These are phyloP conservation scores for Jasminum sambac DNA, from an alignment of 257 asterid genomes.

Conservation along the genomic window DNA sequence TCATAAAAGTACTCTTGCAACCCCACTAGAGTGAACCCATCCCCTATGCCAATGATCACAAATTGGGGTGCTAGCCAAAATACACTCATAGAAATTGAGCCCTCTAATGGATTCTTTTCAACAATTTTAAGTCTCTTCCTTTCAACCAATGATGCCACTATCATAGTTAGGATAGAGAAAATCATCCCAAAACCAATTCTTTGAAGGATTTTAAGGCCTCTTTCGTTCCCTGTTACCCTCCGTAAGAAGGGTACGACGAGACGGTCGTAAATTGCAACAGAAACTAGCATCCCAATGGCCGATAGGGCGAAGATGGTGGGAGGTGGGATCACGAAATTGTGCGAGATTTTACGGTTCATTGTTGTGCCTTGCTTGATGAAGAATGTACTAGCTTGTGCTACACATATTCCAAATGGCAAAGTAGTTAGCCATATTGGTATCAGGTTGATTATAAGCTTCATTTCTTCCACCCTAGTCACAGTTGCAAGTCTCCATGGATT, in stretches of 20 bases:
- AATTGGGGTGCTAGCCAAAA: conserved; percentile 93
- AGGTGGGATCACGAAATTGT: conserved; percentile 56
- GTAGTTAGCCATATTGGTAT: conserved; percentile 79
- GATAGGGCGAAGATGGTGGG: conserved; percentile 63
- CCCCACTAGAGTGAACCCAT: conserved; percentile 79
- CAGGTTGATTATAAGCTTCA: conserved; percentile 62
- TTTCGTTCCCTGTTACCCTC: conserved; percentile 49
- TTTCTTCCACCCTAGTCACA: conserved; percentile 67
- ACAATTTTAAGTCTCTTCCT: conserved; percentile 43
- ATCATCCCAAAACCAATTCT: conserved; percentile 78
- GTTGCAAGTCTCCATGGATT: conserved; percentile 64
- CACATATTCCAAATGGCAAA: conserved; percentile 65
- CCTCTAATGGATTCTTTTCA: conserved; percentile 21
- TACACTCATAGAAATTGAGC: conserved; percentile 71
- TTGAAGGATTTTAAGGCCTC: conserved; percentile 66
- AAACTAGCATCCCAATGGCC: conserved; percentile 68
- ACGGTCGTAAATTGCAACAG: conserved; percentile 60
- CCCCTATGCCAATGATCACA: conserved; percentile 61
- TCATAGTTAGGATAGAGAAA: conserved; percentile 55
- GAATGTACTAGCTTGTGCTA: conserved; percentile 71
- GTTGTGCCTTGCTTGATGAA: conserved; percentile 70
- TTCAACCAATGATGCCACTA: conserved; percentile 68
- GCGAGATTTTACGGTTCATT: conserved; percentile 41
- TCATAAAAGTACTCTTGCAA: conserved; percentile 85
- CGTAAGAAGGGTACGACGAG: conserved; percentile 65